These are phyloP conservation scores for Saccharomycopsis amapae DNA, from an alignment of 805 yeast genomes.

Conservation along the genomic window DNA sequence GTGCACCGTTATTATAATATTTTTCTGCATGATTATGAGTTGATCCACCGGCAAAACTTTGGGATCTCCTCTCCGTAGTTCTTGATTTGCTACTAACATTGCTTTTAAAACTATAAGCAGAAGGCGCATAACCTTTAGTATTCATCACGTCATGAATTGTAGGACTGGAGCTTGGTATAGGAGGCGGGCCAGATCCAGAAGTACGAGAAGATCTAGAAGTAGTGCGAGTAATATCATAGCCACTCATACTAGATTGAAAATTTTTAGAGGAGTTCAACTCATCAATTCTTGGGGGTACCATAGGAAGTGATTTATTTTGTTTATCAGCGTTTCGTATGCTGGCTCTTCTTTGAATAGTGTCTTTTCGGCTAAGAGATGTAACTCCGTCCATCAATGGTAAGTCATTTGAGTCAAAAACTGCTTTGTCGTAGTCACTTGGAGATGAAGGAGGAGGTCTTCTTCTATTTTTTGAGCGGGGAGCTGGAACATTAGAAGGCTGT, in stretches of 20 bases:
- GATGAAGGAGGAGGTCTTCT: slow-evolving; percentile 19
- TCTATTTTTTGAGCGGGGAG: not conserved
- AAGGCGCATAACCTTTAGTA: not conserved
- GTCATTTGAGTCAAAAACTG: not conserved
- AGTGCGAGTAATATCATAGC: not conserved
- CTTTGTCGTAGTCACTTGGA: slow-evolving; percentile 13
- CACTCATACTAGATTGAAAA: not conserved
- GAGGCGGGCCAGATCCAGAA: slow-evolving; percentile 2
- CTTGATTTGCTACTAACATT: not conserved
- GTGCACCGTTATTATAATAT: too few species aligned
- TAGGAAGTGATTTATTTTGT: slow-evolving; percentile 9
- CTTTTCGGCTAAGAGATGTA: not conserved
- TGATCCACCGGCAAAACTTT: too few species aligned
- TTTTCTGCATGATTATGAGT: too few species aligned
- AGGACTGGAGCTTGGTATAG: slow-evolving; percentile 5
- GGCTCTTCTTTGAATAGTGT: slow-evolving; percentile 10
- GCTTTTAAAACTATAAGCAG: slow-evolving; percentile 6
- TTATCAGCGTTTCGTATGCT: slow-evolving; percentile 10
- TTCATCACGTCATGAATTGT: slow-evolving; percentile 4
- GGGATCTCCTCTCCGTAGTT: too few species aligned
- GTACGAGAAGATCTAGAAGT: not conserved
- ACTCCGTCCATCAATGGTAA: not conserved
- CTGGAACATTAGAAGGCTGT: too few species aligned
- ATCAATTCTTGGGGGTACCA: slow-evolving; percentile 9
- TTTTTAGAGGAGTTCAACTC: not conserved